phyloP scores from a whole-genome alignment of 2,329 filamentous ascomycete genomes.

The Chaetomiaceae sp. region DNA sequence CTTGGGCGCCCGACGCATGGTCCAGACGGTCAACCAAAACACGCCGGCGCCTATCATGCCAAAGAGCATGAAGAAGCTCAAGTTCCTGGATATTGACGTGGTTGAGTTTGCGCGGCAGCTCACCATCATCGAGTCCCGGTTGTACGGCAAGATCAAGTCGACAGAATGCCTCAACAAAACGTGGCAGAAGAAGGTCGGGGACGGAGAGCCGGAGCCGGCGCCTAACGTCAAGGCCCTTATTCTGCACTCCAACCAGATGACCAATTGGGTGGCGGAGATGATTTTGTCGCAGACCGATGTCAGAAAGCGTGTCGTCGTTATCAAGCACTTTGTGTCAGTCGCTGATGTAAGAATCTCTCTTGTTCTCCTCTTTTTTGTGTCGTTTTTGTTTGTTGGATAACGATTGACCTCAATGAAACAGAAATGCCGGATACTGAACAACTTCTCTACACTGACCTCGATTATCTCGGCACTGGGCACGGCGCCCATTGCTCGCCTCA shows the following conservation, averaged over 20 bases:
- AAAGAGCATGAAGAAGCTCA: slow-evolving; percentile 99
- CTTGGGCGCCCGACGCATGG: slow-evolving; percentile 74
- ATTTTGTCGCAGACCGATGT: slow-evolving; percentile 91
- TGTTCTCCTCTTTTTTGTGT: not conserved
- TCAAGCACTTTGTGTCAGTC: slow-evolving; percentile 96
- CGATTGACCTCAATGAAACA: slow-evolving; percentile 37
- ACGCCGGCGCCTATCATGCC: slow-evolving; percentile 87
- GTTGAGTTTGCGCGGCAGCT: slow-evolving; percentile 96
- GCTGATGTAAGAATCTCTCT: slow-evolving; percentile 66
- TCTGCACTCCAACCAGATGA: slow-evolving; percentile 96
- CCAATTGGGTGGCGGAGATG: slow-evolving; percentile 99
- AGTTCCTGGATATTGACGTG: slow-evolving; percentile 94
- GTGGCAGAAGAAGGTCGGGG: slow-evolving; percentile 91
- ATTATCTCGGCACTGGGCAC: slow-evolving; percentile 96
- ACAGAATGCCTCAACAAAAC: slow-evolving; percentile 98
- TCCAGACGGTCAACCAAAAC: slow-evolving; percentile 78
- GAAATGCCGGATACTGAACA: slow-evolving; percentile 93
- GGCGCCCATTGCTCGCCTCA: slow-evolving; percentile 88
- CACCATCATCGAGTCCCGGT: slow-evolving; percentile 90
- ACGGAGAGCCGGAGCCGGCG: slow-evolving; percentile 78
- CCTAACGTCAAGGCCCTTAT: slow-evolving; percentile 95
- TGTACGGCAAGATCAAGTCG: slow-evolving; percentile 93
- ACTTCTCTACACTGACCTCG: slow-evolving; percentile 94
- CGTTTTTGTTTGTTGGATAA: not conserved
- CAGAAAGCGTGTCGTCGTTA: slow-evolving; percentile 92